Evolutionary conservation across 2,329 filamentous ascomycete genomes (phyloP).

Genomic region (Curvularia eragrostidis): DNA sequence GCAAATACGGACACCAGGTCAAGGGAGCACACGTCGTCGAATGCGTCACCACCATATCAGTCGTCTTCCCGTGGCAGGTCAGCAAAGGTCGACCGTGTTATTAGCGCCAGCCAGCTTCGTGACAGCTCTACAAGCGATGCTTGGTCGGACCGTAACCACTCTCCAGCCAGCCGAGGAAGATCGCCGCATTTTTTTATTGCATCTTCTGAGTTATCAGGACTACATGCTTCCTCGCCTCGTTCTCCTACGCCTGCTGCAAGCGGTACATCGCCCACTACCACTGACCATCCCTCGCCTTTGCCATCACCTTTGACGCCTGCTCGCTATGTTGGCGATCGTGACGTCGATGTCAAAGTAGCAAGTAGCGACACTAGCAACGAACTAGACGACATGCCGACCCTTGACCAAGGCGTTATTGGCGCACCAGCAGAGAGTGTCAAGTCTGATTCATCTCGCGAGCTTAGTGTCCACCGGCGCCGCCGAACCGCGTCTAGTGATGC

Average conservation of each 20-base stretch:
- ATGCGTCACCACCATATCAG: constrained; percentile 32
- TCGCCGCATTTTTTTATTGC: constrained; percentile 32
- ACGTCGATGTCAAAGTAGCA: constrained; percentile 46
- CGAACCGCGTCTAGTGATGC: constrained; percentile 47
- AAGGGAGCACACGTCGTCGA: constrained; percentile 24
- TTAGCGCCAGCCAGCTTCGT: constrained; percentile 31
- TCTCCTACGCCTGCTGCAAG: constrained; percentile 35
- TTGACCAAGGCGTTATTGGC: constrained; percentile 35
- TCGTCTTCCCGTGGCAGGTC: constrained; percentile 37
- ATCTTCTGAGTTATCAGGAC: constrained; percentile 39
- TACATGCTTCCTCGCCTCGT: constrained; percentile 41
- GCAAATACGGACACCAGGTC: constrained; percentile 28
- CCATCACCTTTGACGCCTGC: constrained; percentile 49
- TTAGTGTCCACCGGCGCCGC: constrained; percentile 34
- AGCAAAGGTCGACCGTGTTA: constrained; percentile 22
- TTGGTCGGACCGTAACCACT: constrained; percentile 25
- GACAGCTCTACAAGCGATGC: constrained; percentile 42
- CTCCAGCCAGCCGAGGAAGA: constrained; percentile 22
- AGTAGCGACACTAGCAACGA: constrained; percentile 46
- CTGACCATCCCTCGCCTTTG: constrained; percentile 39
- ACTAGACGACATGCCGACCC: constrained; percentile 35
- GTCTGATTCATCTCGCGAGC: constrained; percentile 21
- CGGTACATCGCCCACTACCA: constrained; percentile 41
- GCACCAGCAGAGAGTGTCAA: constrained; percentile 35
- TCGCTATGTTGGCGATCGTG: constrained; percentile 33